Evolutionary conservation across 2,329 filamentous ascomycete genomes (phyloP), one percentile per base, ranked within the genome.

Genomic region (Helminthosporium solani): DNA sequence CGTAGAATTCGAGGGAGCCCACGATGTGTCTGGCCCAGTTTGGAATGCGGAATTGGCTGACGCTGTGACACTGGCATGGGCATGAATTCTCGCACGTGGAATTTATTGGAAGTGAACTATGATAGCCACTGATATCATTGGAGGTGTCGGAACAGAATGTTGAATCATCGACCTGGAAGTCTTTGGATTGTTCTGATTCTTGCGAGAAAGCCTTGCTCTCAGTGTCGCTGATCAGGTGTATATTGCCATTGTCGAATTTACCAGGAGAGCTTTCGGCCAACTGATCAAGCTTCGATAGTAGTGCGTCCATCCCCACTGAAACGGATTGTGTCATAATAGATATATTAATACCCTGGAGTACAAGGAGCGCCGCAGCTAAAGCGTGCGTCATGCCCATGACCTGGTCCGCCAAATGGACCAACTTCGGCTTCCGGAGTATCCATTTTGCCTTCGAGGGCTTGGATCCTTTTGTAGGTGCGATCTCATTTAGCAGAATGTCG

Each of bases 41-140:
- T 1, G 47, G 47, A 11, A 34, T 43, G 3, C 35, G 21, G 12
- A 42, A 25, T 3, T 44, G 16, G 2, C 11, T 46, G 28, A 21
- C 35, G 25, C 40, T n/a, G 16, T 46, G 47, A 34, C 47, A 50
- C 23, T 40, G 34, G 27, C 47, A 50, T 12, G 28, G 36, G 31
- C 47, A 50, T 27, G 46, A 50, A 8, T n/a, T 36, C 27, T 46
- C 43, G 34, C 47, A 50, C 12, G 33, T 30, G 3, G 21, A 15
- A 3, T 31, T 23, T 11, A 18, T 23, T 1, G 37, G 31, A 2
- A 42, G 18, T 28, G 16, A 38, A 28, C 41, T 40, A 18, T 19
- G 14, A n/a, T n/a, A n/a, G n/a, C n/a, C n/a, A n/a, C n/a, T n/a
- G n/a, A n/a, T n/a, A n/a, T n/a, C n/a, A n/a, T n/a, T n/a, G n/a